A percentile compares a stretch with the other conserved stretches of the same genome.
Conservation (phyloP, 2,329 filamentous ascomycete species). For the Botrytis elliptica region DNA sequence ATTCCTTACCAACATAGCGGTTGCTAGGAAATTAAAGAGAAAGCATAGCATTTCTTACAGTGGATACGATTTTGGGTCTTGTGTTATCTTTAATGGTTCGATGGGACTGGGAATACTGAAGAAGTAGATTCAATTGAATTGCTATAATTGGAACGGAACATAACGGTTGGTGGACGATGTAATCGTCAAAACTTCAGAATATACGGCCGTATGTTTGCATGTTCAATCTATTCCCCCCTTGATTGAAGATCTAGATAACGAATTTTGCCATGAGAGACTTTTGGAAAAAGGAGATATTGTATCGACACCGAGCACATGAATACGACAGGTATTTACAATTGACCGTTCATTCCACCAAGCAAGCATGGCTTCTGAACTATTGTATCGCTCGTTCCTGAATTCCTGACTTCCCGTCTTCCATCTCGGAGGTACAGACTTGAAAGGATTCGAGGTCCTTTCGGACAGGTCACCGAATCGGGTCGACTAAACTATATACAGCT, state of each 20-base stretch:
- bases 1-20: slow-evolving; percentile 3
- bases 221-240: slow-evolving; percentile 1
- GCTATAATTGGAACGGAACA: neutral
- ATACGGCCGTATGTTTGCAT: neutral
- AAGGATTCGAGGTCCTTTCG: slow-evolving; percentile 7
- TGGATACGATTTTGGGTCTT: neutral
- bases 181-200: neutral
- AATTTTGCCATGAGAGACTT: neutral
- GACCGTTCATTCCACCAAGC: neutral
- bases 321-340: neutral
- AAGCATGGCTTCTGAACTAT: neutral
- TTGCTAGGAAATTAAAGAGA: neutral
- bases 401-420: neutral
- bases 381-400: neutral
- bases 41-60: neutral
- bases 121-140: neutral
- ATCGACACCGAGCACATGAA: neutral
- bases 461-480: neutral
- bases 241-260: neutral
- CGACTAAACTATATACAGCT: neutral
- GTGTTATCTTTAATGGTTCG: neutral
- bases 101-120: neutral
- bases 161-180: neutral
- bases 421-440: neutral
- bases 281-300: neutral